These are phyloP conservation scores for Sinapis alba DNA, from an alignment of 441 rosid species.

Conservation along the genomic window DNA sequence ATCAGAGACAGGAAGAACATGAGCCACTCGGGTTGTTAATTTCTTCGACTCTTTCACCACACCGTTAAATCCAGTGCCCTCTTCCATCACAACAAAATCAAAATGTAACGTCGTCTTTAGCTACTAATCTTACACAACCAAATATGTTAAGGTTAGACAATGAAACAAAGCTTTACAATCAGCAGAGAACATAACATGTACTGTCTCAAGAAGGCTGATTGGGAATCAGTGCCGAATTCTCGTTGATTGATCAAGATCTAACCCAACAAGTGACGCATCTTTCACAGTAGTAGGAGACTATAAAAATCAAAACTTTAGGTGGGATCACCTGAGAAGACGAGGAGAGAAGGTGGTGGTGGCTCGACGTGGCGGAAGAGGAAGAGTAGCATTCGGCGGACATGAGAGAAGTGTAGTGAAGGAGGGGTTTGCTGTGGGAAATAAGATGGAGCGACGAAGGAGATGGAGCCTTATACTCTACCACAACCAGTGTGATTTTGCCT, in stretches of 20 bases:
- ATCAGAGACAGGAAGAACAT: slow-evolving; percentile 95
- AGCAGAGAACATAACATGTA: neutral
- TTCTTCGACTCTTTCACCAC: slow-evolving; percentile 92
- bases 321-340: slow-evolving; percentile 84
- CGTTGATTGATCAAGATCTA: slow-evolving; percentile 2
- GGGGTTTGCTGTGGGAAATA: neutral
- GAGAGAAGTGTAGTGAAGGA: slow-evolving; percentile 21
- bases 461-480: slow-evolving; percentile 28
- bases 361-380: slow-evolving; percentile 41
- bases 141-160: neutral
- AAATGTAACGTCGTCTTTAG: too few species aligned
- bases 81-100: slow-evolving; percentile 42
- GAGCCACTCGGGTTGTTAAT: slow-evolving; percentile 82
- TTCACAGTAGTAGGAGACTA: neutral
- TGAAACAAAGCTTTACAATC: too few species aligned
- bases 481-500: too few species aligned
- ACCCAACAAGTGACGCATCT: slow-evolving; percentile 4
- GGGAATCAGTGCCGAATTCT: neutral
- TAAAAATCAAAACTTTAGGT: slow-evolving; percentile 17
- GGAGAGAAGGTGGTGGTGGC: slow-evolving; percentile 74
- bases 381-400: slow-evolving; percentile 28
- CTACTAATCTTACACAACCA: neutral
- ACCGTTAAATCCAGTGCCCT: slow-evolving; percentile 95
- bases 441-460: slow-evolving; percentile 8
- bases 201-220: neutral